Base-by-base conservation (phyloP, 2,329 filamentous ascomycete species). In the Aspergillus melleus region DNA sequence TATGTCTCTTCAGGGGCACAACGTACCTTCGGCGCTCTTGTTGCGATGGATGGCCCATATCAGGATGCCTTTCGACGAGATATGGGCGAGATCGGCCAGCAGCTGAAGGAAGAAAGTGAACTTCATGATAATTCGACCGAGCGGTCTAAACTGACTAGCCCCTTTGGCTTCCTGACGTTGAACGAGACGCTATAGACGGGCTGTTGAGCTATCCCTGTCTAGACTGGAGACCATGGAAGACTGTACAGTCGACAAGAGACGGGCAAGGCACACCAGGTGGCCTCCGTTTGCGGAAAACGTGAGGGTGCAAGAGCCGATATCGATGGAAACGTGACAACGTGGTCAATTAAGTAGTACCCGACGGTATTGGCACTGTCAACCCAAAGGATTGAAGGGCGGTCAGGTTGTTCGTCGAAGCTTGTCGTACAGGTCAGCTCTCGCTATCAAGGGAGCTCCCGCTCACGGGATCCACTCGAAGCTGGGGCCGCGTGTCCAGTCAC, bases 41-140 rank as follows among this genome's bases (percentile, higher is more conserved):
- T 97, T 96, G 66, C 86, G 86, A 78, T 96, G 92, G 70, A 97
- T 96, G 57, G 92, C 88, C 80, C 88, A 90, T 79, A 97, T 92
- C 68, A 97, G 84, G 72, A 97, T 95, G 75, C 88, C 87, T 84
- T 96, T 97, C 59, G 92, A 95, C 52, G 87, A 82, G 50, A 91
- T 86, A 74, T 98, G 94, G 70, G 90, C 91, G 69, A 94, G 77
- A 75, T 98, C 94, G 73, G 86, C 94, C 69, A 92, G 76, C 70
- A 96, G 84, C 70, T 92, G 90, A 78, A 58, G 49, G 24, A 96
- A 88, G 61, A 83, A 67, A 59, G 77, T 79, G 62, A 47, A 12
- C 11, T 24, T 20, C 44, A 47, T 47, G 19, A 20, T 46, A n/a
- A 19, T 2, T 20, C 10, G 32, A 46, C 16, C 19, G 42, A 46